These are phyloP conservation scores for Sphaerostilbella broomeana DNA, from an alignment of 2,329 filamentous ascomycete genomes.

Conservation along the genomic window DNA sequence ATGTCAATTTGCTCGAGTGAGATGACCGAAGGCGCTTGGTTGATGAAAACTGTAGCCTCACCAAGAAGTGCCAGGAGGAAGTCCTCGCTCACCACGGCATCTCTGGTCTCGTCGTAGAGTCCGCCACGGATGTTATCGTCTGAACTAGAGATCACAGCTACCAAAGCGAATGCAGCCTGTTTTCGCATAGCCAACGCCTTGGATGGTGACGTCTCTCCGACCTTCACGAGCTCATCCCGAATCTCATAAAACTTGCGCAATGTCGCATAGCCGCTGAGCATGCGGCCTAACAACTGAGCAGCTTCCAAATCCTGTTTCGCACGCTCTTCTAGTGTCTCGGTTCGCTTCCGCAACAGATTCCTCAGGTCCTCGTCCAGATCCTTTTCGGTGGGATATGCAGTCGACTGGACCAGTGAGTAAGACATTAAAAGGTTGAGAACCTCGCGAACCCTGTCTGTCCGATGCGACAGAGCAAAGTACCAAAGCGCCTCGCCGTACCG, in stretches of 20 bases:
- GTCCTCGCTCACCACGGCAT: constrained; percentile 82
- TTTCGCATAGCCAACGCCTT: constrained; percentile 55
- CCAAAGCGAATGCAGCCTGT: constrained; percentile 64
- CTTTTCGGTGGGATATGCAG: constrained; percentile 63
- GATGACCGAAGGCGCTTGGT: constrained; percentile 49
- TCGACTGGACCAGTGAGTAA: constrained; percentile 79
- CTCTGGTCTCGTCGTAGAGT: constrained; percentile 72
- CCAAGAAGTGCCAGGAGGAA: constrained; percentile 77
- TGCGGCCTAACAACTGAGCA: constrained; percentile 73
- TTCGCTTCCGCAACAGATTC: constrained; percentile 64
- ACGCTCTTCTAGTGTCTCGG: constrained; percentile 62
- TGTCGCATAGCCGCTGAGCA: constrained; percentile 88
- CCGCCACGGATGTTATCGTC: constrained; percentile 89
- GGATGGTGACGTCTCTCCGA: constrained; percentile 23
- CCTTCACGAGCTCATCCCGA: constrained; percentile 49
- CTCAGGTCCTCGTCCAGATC: constrained; percentile 69
- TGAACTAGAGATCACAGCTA: constrained; percentile 78
- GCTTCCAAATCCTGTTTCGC: constrained; percentile 72
- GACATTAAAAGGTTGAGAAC: constrained; percentile 83
- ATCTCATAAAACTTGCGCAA: constrained; percentile 84
- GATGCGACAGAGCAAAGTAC: constrained; percentile 84
- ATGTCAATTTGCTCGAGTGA: constrained; percentile 66
- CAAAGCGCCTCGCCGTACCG: constrained; percentile 81
- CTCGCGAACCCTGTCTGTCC: constrained; percentile 69
- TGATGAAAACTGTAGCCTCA: constrained; percentile 73